phyloP scores from a whole-genome alignment of 2,329 filamentous ascomycete genomes.

The Colletotrichum euphorbiae region DNA sequence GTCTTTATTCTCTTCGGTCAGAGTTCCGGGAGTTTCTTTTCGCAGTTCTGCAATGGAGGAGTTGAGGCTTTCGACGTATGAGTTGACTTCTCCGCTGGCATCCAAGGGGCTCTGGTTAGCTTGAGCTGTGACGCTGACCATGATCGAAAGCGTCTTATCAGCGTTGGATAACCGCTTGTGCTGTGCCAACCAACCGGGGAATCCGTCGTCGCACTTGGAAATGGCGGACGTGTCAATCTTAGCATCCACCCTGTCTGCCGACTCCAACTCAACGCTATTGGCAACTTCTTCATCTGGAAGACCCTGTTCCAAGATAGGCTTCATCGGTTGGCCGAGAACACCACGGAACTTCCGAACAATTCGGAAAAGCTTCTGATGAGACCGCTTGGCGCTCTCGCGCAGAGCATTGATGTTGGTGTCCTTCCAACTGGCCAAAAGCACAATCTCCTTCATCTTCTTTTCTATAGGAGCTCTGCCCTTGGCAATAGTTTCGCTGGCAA shows the following conservation, averaged over 20 bases:
- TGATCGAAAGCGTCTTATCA: conserved; percentile 76
- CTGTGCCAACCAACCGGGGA: conserved; percentile 55
- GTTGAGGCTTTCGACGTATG: conserved; percentile 76
- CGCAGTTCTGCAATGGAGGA: conserved; percentile 78
- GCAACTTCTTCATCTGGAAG: conserved; percentile 62
- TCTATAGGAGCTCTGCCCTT: conserved; percentile 82
- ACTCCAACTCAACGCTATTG: background rate
- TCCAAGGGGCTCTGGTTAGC: conserved; percentile 19
- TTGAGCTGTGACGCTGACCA: conserved; percentile 69
- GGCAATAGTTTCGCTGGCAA: conserved; percentile 72
- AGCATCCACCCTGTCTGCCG: conserved; percentile 43
- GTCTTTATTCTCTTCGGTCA: conserved; percentile 89
- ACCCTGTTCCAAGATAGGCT: conserved; percentile 69
- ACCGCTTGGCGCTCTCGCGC: conserved; percentile 87
- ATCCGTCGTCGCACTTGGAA: conserved; percentile 47
- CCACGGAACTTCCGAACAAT: conserved; percentile 90
- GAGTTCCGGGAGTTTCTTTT: conserved; percentile 82
- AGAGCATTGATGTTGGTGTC: conserved; percentile 94
- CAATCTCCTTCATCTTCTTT: conserved; percentile 92
- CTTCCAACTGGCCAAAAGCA: conserved; percentile 96
- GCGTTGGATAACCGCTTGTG: conserved; percentile 78
- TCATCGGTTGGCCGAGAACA: conserved; percentile 81
- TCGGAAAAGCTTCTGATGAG: conserved; percentile 92
- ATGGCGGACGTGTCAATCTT: conserved; percentile 43
- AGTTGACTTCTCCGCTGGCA: conserved; percentile 58